Conservation (phyloP, 2,329 filamentous ascomycete species). For the Cladosporium sphaerospermum region DNA sequence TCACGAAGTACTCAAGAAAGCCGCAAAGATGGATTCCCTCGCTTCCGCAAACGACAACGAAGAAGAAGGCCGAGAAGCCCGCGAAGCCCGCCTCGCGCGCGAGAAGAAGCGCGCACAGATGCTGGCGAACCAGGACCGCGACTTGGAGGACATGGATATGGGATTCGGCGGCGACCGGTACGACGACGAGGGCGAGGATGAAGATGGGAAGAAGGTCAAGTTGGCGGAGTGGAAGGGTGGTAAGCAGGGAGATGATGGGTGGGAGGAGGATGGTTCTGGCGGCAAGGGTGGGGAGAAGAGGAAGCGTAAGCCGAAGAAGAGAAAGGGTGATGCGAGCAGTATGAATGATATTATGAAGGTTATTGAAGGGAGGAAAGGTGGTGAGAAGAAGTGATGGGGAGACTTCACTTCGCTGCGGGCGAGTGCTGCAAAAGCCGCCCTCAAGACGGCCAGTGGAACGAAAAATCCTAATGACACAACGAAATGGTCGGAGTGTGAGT, state of each 20-base stretch:
- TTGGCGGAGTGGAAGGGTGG: constrained; percentile 58
- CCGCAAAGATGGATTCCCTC: constrained; percentile 47
- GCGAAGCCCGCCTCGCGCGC: constrained; percentile 41
- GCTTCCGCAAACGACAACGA: constrained; percentile 38
- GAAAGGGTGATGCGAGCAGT: constrained; percentile 39
- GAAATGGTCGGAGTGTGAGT: no score
- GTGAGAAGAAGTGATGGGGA: constrained; percentile 21
- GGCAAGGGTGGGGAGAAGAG: constrained; percentile 65
- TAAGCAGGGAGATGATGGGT: constrained; percentile 31
- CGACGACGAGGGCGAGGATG: constrained; percentile 72
- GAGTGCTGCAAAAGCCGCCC: background rate
- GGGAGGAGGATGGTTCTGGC: constrained; percentile 43
- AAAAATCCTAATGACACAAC: no score
- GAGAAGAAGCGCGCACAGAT: constrained; percentile 59
- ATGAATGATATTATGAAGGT: constrained; percentile 29
- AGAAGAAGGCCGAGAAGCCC: constrained; percentile 39
- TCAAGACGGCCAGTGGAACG: no score
- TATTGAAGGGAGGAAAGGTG: constrained; percentile 26
- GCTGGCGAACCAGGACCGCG: constrained; percentile 64
- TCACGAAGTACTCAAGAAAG: constrained; percentile 60
- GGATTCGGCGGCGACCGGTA: constrained; percentile 85
- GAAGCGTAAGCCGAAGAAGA: constrained; percentile 67
- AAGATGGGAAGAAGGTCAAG: constrained; percentile 52
- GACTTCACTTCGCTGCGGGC: background rate
- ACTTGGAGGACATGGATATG: constrained; percentile 87